Evolutionary conservation across 2,329 filamentous ascomycete genomes (phyloP), one percentile per base, ranked within the genome.

Genomic region (Penicillium sp.): DNA sequence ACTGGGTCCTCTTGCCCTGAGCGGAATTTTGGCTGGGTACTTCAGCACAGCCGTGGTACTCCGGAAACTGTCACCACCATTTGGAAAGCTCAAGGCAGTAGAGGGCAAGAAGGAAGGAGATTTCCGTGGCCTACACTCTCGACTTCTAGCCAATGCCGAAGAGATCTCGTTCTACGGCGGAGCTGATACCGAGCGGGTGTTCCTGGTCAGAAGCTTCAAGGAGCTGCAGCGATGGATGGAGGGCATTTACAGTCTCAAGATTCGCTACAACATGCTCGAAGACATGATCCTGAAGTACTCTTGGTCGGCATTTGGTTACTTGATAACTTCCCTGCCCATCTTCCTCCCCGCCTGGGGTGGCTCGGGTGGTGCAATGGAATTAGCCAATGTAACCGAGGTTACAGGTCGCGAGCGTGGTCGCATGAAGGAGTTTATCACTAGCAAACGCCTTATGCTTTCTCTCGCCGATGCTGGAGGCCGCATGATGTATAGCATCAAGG

Each of bases 401-500:
- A 62, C 68, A 19, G 67, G 69, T 37, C 84, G 88, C 28, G 90
- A 96, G 73, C 85, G 89, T 44, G 86, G 88, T 54, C 90, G 95
- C 38, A 99, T 97, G 90, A 94, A 95, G 77, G 91, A 96, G 33
- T 99, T 99, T 75, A 97, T 99, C 75, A 99, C 94, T 12, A 99
- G 99, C 78, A 97, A 99, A 75, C 87, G 94, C 5, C 86, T 99
- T 37, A 97, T 99, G 94, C 83, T 99, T 31, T 97, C 93, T 16
- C 83, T 99, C 36, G 94, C 94, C 10, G 94, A 99, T 74, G 94
- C 94, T 1, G 94, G 94, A 56, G 93, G 93, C 26, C 85, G 94
- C 44, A 97, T 99, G 91, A 99, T 99, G 94, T 99, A 99, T 79
- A 94, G 90, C 59, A 96, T 99, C 80, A 99, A 99, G 76, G 95